Evolutionary conservation across 495 filamentous ascomycete species (phyloP), one percentile per base, ranked within the genome.

Genomic region (Extremus antarcticus): DNA sequence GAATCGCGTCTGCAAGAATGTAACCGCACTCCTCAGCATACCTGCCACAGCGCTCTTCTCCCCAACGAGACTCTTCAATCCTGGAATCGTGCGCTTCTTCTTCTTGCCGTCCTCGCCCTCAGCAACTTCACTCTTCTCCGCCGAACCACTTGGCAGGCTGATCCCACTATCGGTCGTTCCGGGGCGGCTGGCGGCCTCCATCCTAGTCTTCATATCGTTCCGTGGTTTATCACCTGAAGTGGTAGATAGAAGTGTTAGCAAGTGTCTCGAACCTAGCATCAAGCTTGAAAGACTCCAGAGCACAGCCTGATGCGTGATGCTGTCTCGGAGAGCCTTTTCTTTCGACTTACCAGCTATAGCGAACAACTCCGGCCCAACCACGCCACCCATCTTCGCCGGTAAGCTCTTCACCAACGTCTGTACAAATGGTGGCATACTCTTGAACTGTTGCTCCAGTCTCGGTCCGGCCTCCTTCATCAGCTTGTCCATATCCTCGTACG

Each of bases 391-490:
- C 68, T 89, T 91, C 41, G 85, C 79, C 0, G 91, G 92, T 13
- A 96, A 78, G 60, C 84, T 81, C 55, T 86, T 84, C 55, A 97
- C 85, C 11, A 96, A 76, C 64, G 87, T 90, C 72, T 95, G 83
- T n/a, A 96, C 71, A 53, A 84, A 85, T 0, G 72, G 68, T 0
- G 91, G 91, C n/a, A 96, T 78, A 50, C 81, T 73, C 10, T 83
- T 79, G 71, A 84, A 97, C 38, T 83, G 83, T 54, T 86, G 78
- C 58, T 84, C 78, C 1, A 97, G 73, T 53, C 85, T 79, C 41
- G 78, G 78, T 62, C 92, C 87, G 20, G 81, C 84, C 65, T 87
- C 85, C 15, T 86, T 87, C 29, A 98, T 74, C 16, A 98, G 82
- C 60, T 76, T 71, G 24, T 87, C 80, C 11, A 98, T 82, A 69